A percentile compares a stretch with the other conserved stretches of the same genome.
Conservation (phyloP, 1,139 yeast species). For the Yamadazyma sp. region DNA sequence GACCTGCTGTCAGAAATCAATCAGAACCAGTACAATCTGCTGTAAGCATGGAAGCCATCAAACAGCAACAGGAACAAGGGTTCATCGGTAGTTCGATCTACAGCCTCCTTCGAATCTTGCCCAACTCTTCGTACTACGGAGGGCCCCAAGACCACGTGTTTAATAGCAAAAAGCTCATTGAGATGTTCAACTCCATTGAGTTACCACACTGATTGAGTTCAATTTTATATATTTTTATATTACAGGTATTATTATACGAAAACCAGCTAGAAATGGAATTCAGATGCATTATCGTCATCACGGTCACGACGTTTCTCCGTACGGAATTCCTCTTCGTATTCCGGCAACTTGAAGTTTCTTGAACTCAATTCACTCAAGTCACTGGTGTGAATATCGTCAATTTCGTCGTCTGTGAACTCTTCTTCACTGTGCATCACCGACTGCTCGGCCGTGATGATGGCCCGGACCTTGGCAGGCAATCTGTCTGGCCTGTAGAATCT, state of each 20-base stretch:
- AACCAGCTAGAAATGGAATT: conserved; percentile 18
- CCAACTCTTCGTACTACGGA: conserved; percentile 50
- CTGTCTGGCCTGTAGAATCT: conserved; percentile 78
- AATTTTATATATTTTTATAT: neutral
- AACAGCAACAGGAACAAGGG: conserved; percentile 15
- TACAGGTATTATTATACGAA: conserved; percentile 1
- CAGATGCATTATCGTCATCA: conserved; percentile 18
- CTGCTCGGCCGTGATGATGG: conserved; percentile 46
- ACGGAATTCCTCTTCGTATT: conserved; percentile 16
- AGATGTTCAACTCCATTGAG: conserved; percentile 29
- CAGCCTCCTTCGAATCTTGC: conserved; percentile 52
- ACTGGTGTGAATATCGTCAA: conserved; percentile 15
- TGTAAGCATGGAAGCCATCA: conserved; percentile 7
- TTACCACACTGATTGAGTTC: conserved; percentile 2
- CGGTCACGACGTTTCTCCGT: conserved; percentile 5
- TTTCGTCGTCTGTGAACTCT: conserved; percentile 15
- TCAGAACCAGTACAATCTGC: conserved; percentile 7
- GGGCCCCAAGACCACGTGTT: conserved; percentile 40
- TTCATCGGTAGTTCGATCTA: conserved; percentile 55
- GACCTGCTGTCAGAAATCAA: conserved; percentile 9
- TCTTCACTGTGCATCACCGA: conserved; percentile 17
- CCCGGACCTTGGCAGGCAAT: conserved; percentile 40
- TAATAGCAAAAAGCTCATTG: conserved; percentile 41
- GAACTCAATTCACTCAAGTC: conserved; percentile 14
- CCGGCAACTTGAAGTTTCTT: conserved; percentile 12